Evolutionary conservation across 2,329 filamentous ascomycete genomes (phyloP).

Genomic region (Decorospora gaudefroyi): DNA sequence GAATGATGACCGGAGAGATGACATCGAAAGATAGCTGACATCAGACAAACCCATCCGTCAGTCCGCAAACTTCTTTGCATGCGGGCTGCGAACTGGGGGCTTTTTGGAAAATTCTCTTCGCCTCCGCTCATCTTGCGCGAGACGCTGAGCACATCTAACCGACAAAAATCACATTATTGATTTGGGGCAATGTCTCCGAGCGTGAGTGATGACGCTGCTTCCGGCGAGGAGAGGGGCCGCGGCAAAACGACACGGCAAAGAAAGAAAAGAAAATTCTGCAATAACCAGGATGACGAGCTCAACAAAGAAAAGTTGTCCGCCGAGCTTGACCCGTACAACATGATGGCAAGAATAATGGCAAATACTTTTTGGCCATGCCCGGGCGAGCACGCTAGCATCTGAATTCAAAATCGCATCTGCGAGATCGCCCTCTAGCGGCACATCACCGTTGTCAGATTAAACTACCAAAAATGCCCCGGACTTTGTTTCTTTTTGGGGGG

Average conservation of each 20-base stretch:
- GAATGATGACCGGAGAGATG: constrained; percentile 1
- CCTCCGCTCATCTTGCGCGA: neutral
- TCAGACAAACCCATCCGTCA: neutral
- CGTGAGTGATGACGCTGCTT: constrained; percentile 10
- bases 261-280: constrained; percentile 14
- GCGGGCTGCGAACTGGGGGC: neutral
- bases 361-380: too few species aligned
- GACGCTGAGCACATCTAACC: constrained; percentile 1
- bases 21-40: constrained; percentile 1
- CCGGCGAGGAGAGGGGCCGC: neutral
- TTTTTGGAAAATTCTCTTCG: neutral
- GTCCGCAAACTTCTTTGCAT: too few species aligned
- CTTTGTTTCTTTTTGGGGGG: constrained; percentile 18
- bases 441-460: constrained; percentile 28
- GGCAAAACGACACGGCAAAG: constrained; percentile 14
- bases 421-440: constrained; percentile 36
- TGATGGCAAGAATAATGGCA: neutral
- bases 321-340: too few species aligned
- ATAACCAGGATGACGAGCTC: constrained; percentile 8
- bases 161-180: constrained; percentile 7
- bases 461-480: constrained; percentile 14
- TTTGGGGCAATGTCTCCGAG: constrained; percentile 13
- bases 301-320: constrained; percentile 8
- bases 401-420: constrained; percentile 23
- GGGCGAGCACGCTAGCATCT: constrained; percentile 29